Percentiles rank a stretch among this genome's conserved stretches.
Evolutionary conservation across 768 basidiomycete species (phyloP).

Genomic region (Trichaptum fuscoviolaceum): DNA sequence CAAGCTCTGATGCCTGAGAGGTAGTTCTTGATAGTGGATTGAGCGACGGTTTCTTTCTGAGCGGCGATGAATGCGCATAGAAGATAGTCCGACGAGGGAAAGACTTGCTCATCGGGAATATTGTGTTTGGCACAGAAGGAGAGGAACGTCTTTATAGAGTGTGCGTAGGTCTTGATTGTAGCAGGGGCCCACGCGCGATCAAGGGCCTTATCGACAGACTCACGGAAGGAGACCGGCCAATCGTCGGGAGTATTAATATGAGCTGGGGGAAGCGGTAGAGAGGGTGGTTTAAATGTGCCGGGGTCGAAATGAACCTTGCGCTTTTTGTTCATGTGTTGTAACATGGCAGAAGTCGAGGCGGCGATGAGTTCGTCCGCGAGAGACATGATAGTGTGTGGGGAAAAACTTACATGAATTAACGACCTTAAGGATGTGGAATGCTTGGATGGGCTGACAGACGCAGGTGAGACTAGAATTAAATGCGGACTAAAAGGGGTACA

Average conservation of each 20-base stretch:
- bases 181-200: slow-evolving; percentile 8
- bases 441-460: no score
- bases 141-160: slow-evolving; percentile 6
- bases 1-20: slow-evolving; percentile 14
- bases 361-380: no score
- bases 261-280: background rate
- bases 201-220: background rate
- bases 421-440: no score
- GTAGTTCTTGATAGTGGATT: slow-evolving; percentile 17
- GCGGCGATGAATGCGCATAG: slow-evolving; percentile 26
- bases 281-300: no score
- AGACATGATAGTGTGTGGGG: no score
- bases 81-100: slow-evolving; percentile 23
- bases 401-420: no score
- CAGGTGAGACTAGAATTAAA: background rate
- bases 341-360: no score
- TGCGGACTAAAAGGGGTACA: background rate
- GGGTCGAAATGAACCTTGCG: no score
- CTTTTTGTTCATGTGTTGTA: no score
- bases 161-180: slow-evolving; percentile 7
- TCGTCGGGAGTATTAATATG: no score
- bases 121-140: slow-evolving; percentile 19
- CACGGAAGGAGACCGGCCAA: background rate
- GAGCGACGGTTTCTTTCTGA: slow-evolving; percentile 11
- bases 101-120: slow-evolving; percentile 10